Percentiles rank a stretch among this genome's conserved stretches.
Conservation (phyloP, 2,329 filamentous ascomycete genomes). For the Neoscytalidium dimidiatum region DNA sequence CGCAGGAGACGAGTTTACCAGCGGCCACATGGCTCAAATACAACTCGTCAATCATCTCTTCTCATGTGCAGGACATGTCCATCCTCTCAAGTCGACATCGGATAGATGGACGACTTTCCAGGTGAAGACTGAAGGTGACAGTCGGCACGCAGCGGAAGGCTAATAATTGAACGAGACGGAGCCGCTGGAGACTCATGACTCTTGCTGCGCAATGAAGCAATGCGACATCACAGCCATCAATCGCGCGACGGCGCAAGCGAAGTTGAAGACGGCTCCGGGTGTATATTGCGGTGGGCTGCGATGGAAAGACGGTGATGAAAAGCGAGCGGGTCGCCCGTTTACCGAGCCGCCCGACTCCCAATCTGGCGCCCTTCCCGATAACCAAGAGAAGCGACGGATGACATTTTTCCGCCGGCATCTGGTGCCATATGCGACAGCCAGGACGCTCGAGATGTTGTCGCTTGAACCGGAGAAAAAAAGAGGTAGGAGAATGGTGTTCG, state of each 20-base stretch:
- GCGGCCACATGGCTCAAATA: no score
- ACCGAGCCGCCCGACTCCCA: neutral
- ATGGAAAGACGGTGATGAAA: neutral
- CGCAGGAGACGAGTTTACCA: no score
- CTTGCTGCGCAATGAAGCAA: neutral
- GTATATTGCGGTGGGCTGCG: neutral
- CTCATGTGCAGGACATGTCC: no score
- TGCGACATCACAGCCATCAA: constrained; percentile 2
- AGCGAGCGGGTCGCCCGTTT: neutral
- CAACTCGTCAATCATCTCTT: no score
- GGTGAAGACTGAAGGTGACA: no score
- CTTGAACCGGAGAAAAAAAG: neutral
- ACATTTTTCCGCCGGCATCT: neutral
- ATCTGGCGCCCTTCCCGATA: neutral
- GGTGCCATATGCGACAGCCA: neutral
- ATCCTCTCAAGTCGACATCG: no score
- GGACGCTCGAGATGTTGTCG: no score
- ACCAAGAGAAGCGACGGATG: neutral
- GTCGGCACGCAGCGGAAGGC: no score
- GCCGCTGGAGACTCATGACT: no score
- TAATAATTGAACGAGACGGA: no score
- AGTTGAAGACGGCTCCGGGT: neutral
- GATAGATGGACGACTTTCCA: no score
- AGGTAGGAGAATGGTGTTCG: no score
- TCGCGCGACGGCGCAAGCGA: constrained; percentile 6